phyloP scores from a whole-genome alignment of 225 moss, liverwort and hornwort species.

The Anthoceros angustus region DNA sequence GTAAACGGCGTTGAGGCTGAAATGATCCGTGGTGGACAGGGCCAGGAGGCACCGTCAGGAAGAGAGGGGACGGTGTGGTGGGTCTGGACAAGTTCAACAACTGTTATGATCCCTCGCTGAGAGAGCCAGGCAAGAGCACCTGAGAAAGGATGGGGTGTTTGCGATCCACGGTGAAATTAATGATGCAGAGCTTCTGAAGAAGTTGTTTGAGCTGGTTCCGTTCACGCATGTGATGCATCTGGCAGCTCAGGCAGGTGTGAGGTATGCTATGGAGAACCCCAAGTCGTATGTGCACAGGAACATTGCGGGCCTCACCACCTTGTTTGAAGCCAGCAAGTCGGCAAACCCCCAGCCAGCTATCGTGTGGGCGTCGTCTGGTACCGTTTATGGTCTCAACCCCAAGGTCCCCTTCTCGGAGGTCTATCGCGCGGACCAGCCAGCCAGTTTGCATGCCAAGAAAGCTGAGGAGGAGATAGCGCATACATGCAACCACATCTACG shows the following conservation, averaged over 20 bases:
- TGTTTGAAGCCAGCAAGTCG: neutral
- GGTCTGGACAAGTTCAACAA: neutral
- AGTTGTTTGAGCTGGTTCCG: neutral
- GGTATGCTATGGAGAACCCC: neutral
- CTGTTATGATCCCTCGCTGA: neutral
- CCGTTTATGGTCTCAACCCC: neutral
- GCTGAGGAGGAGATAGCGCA: neutral
- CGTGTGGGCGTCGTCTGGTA: neutral
- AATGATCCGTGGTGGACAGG: no score
- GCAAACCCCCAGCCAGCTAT: neutral
- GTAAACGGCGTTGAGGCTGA: no score
- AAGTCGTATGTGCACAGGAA: neutral
- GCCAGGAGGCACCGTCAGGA: no score
- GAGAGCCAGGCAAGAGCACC: neutral
- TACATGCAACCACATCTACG: constrained; percentile 2
- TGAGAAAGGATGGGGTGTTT: neutral
- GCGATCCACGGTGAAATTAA: neutral
- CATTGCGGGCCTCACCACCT: neutral
- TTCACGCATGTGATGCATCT: constrained; percentile 4
- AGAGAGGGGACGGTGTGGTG: neutral
- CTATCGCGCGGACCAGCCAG: neutral
- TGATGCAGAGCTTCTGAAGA: neutral
- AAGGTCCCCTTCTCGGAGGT: neutral
- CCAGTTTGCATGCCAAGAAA: neutral
- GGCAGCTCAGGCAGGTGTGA: constrained; percentile 5